Evolutionary conservation across 371 early-diverging fungal species (phyloP).

Genomic region (Gilbertella persicaria): DNA sequence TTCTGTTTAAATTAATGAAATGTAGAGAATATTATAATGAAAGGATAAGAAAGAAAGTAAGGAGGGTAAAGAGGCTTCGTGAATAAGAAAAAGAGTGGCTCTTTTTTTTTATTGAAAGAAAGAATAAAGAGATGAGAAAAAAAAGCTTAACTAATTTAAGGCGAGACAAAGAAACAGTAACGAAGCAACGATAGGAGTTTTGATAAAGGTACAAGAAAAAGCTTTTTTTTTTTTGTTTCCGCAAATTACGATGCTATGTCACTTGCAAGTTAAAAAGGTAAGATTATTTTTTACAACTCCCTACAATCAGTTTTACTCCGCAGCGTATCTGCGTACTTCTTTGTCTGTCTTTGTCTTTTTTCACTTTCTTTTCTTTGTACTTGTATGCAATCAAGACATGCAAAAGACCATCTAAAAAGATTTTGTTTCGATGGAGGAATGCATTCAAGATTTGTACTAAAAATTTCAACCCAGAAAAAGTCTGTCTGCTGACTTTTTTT

Average conservation of each 20-base stretch:
- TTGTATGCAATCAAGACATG: no score
- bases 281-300: conserved; percentile 1
- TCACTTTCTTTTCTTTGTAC: neutral
- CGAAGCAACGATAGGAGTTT: conserved; percentile 17
- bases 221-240: conserved; percentile 5
- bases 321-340: neutral
- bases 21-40: neutral
- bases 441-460: neutral
- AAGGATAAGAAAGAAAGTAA: neutral
- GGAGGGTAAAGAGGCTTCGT: neutral
- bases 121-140: conserved; percentile 4
- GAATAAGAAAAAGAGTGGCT: neutral
- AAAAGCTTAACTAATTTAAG: conserved; percentile 15
- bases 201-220: conserved; percentile 4
- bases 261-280: neutral
- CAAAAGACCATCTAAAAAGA: neutral
- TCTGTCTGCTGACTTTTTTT: conserved; percentile 18
- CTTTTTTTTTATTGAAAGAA: neutral
- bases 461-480: no score
- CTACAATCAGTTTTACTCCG: neutral
- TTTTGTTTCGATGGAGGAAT: neutral
- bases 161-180: neutral
- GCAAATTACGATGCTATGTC: neutral
- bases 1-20: neutral
- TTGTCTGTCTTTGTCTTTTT: neutral